Base-by-base conservation (phyloP, 2,329 filamentous ascomycete species). In the Aspergillus sp. region DNA sequence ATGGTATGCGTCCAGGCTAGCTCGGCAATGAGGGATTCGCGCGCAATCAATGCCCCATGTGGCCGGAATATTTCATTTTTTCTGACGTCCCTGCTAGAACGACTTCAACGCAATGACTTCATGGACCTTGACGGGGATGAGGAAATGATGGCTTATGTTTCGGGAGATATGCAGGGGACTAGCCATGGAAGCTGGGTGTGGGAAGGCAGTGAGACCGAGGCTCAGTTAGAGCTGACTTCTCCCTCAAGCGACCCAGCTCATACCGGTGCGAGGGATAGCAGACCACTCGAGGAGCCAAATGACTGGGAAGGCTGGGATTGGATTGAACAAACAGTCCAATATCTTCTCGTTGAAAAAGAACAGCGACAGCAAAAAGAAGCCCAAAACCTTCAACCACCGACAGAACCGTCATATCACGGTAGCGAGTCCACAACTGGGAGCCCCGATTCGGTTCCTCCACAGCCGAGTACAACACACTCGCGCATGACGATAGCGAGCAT, bases 21-120 rank as follows among this genome's bases (percentile, higher is more conserved):
- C 11, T 83, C 86, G 1, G 83, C 85, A 1, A 87, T 97, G 55
- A 87, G 88, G 26, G 81, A 86, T n/a, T 78, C 84, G 15, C 83
- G 91, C 48, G 86, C 88, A 43, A 83, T 92, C 36, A 92, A 93
- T 55, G 76, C 84, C 0, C 86, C 90, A 2, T 96, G 92, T 67
- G 93, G 93, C 1, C 86, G 90, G 12, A 90, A 93, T 67, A 76
- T 96, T 3, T 81, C 85, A 0, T 96, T 96, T 72, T 97, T 98
- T 71, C 74, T 93, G 5, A 85, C 86, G 4, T 79, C 81, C 5
- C 74, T 98, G 3, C 76, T 85, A 1, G 83, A 85, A 34, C 83
- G 83, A 38, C 65, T 81, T 17, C 80, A 79, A 11, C 77, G 72
- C 22, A 74, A 76, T 15, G 72, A 74, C 2, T 63, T 71, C 0